A percentile compares a stretch with the other conserved stretches of the same genome.
phyloP scores from a whole-genome alignment of 2,329 filamentous ascomycete genomes.

The Immersiporthe knoxdaviesiana region DNA sequence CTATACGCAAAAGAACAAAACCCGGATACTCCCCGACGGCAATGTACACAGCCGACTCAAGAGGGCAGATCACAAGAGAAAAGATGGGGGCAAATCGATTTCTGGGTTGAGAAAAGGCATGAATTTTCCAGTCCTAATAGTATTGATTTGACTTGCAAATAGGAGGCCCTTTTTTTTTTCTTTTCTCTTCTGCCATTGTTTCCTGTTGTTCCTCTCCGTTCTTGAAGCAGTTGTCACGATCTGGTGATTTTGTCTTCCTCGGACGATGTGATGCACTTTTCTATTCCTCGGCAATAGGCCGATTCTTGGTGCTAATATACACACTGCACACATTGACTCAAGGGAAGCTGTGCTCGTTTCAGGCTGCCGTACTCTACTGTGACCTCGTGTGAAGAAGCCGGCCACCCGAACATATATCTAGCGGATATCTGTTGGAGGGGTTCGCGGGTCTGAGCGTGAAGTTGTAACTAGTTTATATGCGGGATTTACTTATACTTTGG shows the following conservation, averaged over 20 bases:
- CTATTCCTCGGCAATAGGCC: neutral
- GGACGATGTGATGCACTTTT: neutral
- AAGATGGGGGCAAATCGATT: neutral
- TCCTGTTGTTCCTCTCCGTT: neutral
- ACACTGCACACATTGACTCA: neutral
- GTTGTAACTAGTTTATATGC: neutral
- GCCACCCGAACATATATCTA: neutral
- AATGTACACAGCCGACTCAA: neutral
- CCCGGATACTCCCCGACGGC: neutral
- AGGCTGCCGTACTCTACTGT: neutral
- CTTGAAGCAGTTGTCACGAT: slow-evolving; percentile 6
- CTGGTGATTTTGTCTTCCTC: neutral
- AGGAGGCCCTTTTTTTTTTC: neutral
- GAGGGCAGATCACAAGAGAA: neutral
- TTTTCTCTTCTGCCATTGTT: too few species aligned
- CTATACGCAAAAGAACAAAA: neutral
- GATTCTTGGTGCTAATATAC: neutral
- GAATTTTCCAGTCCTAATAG: neutral
- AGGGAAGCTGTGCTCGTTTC: neutral
- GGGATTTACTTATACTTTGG: too few species aligned
- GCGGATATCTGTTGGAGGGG: neutral
- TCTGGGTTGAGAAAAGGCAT: neutral
- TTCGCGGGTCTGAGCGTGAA: neutral
- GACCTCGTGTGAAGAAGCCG: neutral
- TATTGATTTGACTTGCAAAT: slow-evolving; percentile 1